Percentiles rank a stretch among this genome's conserved stretches.
These are phyloP conservation scores for Lentinula edodes DNA, from an alignment of 768 basidiomycete species.

Conservation along the genomic window DNA sequence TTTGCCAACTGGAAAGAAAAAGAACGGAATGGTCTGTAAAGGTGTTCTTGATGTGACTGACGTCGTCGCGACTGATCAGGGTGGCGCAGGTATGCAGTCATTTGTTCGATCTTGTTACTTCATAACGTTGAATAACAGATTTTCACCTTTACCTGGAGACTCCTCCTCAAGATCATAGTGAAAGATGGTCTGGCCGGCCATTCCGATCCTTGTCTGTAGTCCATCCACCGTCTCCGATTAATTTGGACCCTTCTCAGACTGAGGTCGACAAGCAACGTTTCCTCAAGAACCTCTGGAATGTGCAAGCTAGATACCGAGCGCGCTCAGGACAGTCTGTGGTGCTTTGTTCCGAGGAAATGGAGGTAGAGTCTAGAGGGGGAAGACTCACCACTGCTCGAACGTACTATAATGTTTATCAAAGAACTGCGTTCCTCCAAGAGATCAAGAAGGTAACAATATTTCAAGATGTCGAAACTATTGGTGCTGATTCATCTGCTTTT, in stretches of 20 bases:
- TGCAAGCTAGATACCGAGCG: slow-evolving; percentile 77
- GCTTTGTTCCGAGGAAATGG: slow-evolving; percentile 63
- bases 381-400: slow-evolving; percentile 64
- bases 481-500: slow-evolving; percentile 4
- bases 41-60: slow-evolving; percentile 84
- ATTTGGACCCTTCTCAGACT: slow-evolving; percentile 60
- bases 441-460: slow-evolving; percentile 57
- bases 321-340: slow-evolving; percentile 69
- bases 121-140: slow-evolving; percentile 37
- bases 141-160: slow-evolving; percentile 82
- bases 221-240: slow-evolving; percentile 61
- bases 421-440: slow-evolving; percentile 74
- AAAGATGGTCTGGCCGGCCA: slow-evolving; percentile 84
- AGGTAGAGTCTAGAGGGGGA: slow-evolving; percentile 66
- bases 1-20: slow-evolving; percentile 62
- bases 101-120: neutral
- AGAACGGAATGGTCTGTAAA: slow-evolving; percentile 77
- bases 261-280: slow-evolving; percentile 74
- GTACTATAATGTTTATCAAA: slow-evolving; percentile 88
- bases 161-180: slow-evolving; percentile 75
- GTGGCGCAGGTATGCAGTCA: slow-evolving; percentile 61
- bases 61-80: slow-evolving; percentile 76
- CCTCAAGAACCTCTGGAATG: slow-evolving; percentile 83
- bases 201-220: slow-evolving; percentile 79
- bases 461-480: neutral